Percentiles rank a stretch among this genome's conserved stretches.
phyloP scores from a whole-genome alignment of 1,139 yeast genomes.

The Hyphopichia pseudoburtonii region DNA sequence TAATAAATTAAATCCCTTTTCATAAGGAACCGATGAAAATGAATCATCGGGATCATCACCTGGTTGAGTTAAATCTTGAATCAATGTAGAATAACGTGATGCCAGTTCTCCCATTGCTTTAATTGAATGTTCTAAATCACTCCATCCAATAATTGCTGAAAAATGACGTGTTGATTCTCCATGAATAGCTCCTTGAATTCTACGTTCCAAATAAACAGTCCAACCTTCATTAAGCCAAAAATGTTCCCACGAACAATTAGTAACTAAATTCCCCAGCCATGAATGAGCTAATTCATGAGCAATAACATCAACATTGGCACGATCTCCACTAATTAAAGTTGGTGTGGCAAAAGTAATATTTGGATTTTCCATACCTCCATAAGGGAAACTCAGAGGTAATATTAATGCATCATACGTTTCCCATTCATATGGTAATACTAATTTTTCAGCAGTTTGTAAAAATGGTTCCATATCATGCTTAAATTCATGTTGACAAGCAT shows the following conservation, averaged over 20 bases:
- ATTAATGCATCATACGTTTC: conserved; percentile 31
- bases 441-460: conserved; percentile 31
- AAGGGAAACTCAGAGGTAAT: conserved; percentile 35
- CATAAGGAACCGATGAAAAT: conserved; percentile 36
- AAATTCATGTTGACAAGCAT: conserved; percentile 36
- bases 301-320: conserved; percentile 36
- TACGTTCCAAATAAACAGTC: conserved; percentile 39
- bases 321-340: conserved; percentile 32
- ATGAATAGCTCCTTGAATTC: conserved; percentile 32
- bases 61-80: conserved; percentile 27
- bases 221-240: conserved; percentile 44
- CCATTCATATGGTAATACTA: conserved; percentile 38
- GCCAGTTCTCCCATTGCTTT: conserved; percentile 39
- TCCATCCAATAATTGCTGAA: conserved; percentile 32
- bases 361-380: conserved; percentile 44
- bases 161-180: conserved; percentile 36
- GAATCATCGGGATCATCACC: conserved; percentile 34
- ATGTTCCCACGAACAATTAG: conserved; percentile 39
- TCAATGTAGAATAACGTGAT: conserved; percentile 52
- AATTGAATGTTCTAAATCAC: conserved; percentile 24
- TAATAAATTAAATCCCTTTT: conserved; percentile 36
- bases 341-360: conserved; percentile 40
- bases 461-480: conserved; percentile 37
- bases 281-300: conserved; percentile 43
- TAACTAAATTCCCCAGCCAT: conserved; percentile 40